These are phyloP conservation scores for Amaranthus hypochondriacus DNA, from an alignment of 148 eudicot genomes.

Conservation along the genomic window DNA sequence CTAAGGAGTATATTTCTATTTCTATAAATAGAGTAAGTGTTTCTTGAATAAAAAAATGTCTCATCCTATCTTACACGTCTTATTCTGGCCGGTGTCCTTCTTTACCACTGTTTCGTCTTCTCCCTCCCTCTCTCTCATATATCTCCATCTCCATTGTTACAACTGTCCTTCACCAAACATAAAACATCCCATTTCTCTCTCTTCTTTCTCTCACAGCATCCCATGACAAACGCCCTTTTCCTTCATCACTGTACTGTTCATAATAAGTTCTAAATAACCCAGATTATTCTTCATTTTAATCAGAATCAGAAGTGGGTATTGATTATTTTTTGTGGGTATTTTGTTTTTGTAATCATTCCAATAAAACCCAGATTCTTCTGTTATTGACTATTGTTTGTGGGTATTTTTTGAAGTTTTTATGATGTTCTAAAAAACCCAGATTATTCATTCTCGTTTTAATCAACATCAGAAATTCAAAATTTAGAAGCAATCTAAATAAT, in stretches of 20 bases:
- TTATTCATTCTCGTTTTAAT: not conserved
- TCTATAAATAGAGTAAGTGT: too few species aligned
- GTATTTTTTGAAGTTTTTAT: not conserved
- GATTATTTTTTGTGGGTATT: too few species aligned
- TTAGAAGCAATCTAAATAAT: not conserved
- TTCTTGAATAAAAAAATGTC: not conserved
- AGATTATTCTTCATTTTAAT: not conserved
- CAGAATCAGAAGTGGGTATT: not conserved
- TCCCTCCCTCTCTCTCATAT: not conserved
- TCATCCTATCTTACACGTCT: slow-evolving; percentile 20
- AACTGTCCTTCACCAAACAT: slow-evolving; percentile 18
- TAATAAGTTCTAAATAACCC: not conserved
- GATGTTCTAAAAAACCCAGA: not conserved
- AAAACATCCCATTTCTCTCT: not conserved
- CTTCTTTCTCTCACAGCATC: slow-evolving; percentile 10
- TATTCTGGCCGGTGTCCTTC: slow-evolving; percentile 25
- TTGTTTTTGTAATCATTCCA: too few species aligned
- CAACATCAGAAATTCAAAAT: not conserved
- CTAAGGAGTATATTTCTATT: too few species aligned
- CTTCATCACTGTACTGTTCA: not conserved
- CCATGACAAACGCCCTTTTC: slow-evolving; percentile 3
- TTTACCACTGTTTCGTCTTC: not conserved
- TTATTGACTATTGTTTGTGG: too few species aligned
- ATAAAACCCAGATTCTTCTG: too few species aligned
- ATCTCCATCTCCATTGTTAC: slow-evolving; percentile 11